Conservation (phyloP, 2,329 filamentous ascomycete genomes). For the Ceratocystiopsis minuta region DNA sequence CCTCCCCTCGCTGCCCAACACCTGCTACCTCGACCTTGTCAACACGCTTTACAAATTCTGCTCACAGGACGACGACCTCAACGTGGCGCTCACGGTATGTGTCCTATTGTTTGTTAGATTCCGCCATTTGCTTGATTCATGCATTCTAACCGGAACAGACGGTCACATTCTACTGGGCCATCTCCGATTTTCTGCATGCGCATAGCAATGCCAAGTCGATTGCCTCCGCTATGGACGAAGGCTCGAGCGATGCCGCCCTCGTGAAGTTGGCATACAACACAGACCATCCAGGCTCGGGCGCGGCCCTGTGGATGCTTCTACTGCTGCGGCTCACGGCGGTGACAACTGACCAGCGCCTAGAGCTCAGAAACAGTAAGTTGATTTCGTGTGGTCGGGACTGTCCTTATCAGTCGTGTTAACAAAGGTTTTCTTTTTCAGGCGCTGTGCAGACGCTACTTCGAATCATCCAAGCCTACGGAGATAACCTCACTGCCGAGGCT, state of each 20-base stretch:
- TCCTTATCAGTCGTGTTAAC: too few species aligned
- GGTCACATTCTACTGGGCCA: conserved; percentile 88
- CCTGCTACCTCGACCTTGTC: conserved; percentile 59
- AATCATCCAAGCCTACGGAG: conserved; percentile 83
- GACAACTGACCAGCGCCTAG: conserved; percentile 51
- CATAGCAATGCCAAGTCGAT: conserved; percentile 40
- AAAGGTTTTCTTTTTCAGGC: conserved; percentile 21
- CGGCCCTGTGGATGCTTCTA: conserved; percentile 63
- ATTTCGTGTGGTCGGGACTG: neutral
- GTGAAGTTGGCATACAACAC: conserved; percentile 39
- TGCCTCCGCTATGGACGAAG: conserved; percentile 35
- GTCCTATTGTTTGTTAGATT: neutral
- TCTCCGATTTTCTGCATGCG: conserved; percentile 67
- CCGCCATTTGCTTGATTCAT: neutral
- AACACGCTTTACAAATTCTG: conserved; percentile 82
- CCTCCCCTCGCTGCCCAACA: conserved; percentile 50
- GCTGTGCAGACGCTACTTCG: conserved; percentile 80
- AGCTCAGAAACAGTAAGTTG: conserved; percentile 53
- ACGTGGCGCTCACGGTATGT: conserved; percentile 76
- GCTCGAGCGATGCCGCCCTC: conserved; percentile 37
- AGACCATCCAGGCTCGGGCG: conserved; percentile 42
- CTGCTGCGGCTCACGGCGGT: conserved; percentile 53
- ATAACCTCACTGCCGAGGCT: conserved; percentile 55
- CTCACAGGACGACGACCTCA: conserved; percentile 77
- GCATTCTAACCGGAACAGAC: conserved; percentile 30